phyloP scores from a whole-genome alignment of 768 basidiomycete genomes.

The Gelatoporia subvermispora region DNA sequence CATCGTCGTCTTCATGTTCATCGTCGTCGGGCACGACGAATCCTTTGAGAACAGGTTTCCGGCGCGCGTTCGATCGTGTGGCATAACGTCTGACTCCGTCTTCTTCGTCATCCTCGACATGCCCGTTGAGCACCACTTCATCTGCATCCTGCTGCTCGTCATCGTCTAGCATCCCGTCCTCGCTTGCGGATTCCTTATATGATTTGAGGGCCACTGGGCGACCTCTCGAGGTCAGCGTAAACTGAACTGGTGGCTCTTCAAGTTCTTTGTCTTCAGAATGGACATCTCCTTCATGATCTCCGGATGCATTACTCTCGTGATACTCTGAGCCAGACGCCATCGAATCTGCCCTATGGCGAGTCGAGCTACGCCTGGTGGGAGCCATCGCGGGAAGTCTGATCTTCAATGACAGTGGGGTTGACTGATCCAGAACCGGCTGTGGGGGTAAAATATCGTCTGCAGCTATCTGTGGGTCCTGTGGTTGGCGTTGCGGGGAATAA shows the following conservation, averaged over 20 bases:
- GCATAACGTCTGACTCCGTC: slow-evolving; percentile 24
- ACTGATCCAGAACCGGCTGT: not conserved
- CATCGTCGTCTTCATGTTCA: too few relatives aligned
- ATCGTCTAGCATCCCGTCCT: slow-evolving; percentile 12
- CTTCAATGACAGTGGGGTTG: not conserved
- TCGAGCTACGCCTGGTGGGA: slow-evolving; percentile 16
- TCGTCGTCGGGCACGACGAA: slow-evolving; percentile 43
- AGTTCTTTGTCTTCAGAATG: slow-evolving; percentile 15
- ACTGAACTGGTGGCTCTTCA: slow-evolving; percentile 14
- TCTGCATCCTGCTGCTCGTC: slow-evolving; percentile 3
- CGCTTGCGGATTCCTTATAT: slow-evolving; percentile 26
- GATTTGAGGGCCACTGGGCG: slow-evolving; percentile 20
- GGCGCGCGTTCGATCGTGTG: slow-evolving; percentile 1
- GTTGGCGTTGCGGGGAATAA: too few relatives aligned
- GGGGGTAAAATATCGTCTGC: not conserved
- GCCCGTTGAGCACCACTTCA: slow-evolving; percentile 1
- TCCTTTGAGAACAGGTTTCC: slow-evolving; percentile 23
- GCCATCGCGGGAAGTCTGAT: slow-evolving; percentile 19
- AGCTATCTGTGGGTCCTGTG: too few relatives aligned
- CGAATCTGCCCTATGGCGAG: slow-evolving; percentile 16
- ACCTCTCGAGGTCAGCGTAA: slow-evolving; percentile 18
- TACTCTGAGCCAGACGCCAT: slow-evolving; percentile 31
- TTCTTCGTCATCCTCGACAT: slow-evolving; percentile 13
- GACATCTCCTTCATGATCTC: slow-evolving; percentile 25
- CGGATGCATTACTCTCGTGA: slow-evolving; percentile 27